These are phyloP conservation scores for Lolium multiflorum DNA, from an alignment of 176 grass and related monocot species.

Conservation along the genomic window DNA sequence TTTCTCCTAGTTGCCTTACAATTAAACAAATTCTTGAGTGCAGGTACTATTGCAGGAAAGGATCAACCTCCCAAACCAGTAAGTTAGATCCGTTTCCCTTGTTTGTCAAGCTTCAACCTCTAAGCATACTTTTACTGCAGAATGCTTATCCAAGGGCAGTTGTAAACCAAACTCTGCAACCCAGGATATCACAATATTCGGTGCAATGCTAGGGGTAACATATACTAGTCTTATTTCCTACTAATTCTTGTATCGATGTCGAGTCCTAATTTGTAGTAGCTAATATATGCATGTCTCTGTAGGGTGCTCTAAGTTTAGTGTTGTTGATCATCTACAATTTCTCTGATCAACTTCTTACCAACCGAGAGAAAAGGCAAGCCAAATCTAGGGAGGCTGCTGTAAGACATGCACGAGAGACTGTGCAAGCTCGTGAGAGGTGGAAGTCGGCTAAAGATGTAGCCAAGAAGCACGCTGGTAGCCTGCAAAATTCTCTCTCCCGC, in stretches of 20 bases:
- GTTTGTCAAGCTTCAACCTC: neutral
- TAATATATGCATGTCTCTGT: constrained; percentile 16
- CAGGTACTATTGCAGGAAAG: constrained; percentile 92
- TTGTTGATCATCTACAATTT: constrained; percentile 92
- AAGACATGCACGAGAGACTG: constrained; percentile 71
- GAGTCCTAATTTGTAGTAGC: constrained; percentile 38
- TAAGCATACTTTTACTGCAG: constrained; percentile 43
- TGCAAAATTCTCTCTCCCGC: constrained; percentile 69
- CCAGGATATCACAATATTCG: constrained; percentile 96
- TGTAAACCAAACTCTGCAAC: constrained; percentile 79
- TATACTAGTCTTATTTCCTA: neutral
- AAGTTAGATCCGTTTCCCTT: constrained; percentile 47
- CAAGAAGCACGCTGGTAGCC: constrained; percentile 71
- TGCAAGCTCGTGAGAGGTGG: constrained; percentile 76
- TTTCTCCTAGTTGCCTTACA: too few relatives aligned
- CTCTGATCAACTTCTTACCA: constrained; percentile 83
- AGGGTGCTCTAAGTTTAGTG: constrained; percentile 74
- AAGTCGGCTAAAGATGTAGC: constrained; percentile 88
- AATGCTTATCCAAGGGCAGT: constrained; percentile 75
- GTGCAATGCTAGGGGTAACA: constrained; percentile 74
- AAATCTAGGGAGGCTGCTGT: constrained; percentile 89
- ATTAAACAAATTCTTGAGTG: neutral
- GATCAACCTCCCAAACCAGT: constrained; percentile 70
- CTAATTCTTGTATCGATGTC: neutral
- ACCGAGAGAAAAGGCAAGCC: constrained; percentile 85